phyloP scores from a whole-genome alignment of 2,329 filamentous ascomycete species.

The Venturia pyrina region DNA sequence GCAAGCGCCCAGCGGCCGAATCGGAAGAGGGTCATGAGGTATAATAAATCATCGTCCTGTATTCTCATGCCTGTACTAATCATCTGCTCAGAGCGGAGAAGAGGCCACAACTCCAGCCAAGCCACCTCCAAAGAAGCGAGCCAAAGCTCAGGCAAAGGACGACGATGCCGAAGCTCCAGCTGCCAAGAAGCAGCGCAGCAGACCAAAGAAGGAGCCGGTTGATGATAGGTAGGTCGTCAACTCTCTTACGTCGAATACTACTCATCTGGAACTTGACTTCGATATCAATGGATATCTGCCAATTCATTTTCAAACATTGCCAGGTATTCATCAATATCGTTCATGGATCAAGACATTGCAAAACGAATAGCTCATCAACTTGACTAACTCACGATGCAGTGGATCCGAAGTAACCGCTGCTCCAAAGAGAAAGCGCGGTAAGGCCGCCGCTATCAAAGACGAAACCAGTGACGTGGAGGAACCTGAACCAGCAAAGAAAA shows the following conservation, averaged over 20 bases:
- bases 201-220: slow-evolving; percentile 9
- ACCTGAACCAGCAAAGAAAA: slow-evolving; percentile 14
- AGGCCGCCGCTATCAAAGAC: background rate
- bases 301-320: background rate
- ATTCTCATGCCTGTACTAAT: background rate
- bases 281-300: background rate
- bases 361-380: background rate
- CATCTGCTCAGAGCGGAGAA: background rate
- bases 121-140: slow-evolving; percentile 13
- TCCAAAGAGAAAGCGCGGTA: slow-evolving; percentile 15
- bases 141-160: slow-evolving; percentile 20
- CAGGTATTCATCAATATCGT: background rate
- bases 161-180: slow-evolving; percentile 12
- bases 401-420: slow-evolving; percentile 4
- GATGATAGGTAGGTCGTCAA: background rate
- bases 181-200: slow-evolving; percentile 12
- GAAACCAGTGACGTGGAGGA: slow-evolving; percentile 13
- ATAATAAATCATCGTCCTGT: background rate
- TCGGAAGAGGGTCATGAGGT: slow-evolving; percentile 17
- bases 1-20: slow-evolving; percentile 24
- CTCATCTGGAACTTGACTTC: background rate
- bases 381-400: background rate
- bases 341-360: background rate
- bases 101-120: slow-evolving; percentile 15
- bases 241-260: background rate